These are phyloP conservation scores for Penicillium sp. DNA, from an alignment of 2,329 filamentous ascomycete species.

Conservation along the genomic window DNA sequence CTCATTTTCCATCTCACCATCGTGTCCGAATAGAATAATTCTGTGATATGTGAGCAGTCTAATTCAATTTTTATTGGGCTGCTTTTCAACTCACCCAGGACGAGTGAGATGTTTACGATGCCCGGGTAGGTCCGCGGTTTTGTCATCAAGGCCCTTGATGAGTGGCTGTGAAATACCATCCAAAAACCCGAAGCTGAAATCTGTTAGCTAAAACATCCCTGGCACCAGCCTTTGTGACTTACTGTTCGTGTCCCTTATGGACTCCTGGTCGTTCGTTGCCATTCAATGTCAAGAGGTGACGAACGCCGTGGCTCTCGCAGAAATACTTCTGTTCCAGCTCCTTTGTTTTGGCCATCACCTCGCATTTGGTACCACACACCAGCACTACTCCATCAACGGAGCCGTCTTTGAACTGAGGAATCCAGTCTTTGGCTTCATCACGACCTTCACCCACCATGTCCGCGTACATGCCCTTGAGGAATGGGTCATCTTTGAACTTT, in stretches of 20 bases:
- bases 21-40: constrained; percentile 37
- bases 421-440: constrained; percentile 7
- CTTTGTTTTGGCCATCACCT: neutral
- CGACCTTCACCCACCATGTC: constrained; percentile 11
- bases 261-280: constrained; percentile 1
- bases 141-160: constrained; percentile 33
- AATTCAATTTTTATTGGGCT: neutral
- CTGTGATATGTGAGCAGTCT: neutral
- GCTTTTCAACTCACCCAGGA: neutral
- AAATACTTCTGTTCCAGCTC: neutral
- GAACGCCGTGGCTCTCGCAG: neutral
- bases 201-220: neutral
- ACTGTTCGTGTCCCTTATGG: constrained; percentile 18
- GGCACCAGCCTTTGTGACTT: neutral
- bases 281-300: neutral
- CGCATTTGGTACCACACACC: neutral
- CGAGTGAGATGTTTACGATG: neutral
- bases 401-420: neutral
- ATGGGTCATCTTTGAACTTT: constrained; percentile 10
- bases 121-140: neutral
- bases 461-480: constrained; percentile 11
- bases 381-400: constrained; percentile 9
- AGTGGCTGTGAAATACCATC: constrained; percentile 47
- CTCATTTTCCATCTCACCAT: constrained; percentile 30
- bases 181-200: constrained; percentile 44